Conservation (phyloP, 1,284 basidiomycete species). For the Marasmius fiardii region DNA sequence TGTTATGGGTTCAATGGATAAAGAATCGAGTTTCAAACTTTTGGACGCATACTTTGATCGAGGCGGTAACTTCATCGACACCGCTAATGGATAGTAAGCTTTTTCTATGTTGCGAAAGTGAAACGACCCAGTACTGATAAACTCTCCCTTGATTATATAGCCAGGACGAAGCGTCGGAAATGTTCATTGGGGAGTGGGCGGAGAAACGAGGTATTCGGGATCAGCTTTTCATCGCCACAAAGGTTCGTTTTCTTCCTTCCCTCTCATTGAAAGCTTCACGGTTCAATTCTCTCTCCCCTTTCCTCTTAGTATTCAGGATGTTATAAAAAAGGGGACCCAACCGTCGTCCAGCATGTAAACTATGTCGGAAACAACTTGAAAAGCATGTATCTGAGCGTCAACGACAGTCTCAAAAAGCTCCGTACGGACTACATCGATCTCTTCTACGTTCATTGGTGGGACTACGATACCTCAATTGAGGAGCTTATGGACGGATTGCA, state of each 20-base stretch:
- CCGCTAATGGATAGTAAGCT: conserved; percentile 42
- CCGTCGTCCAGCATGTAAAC: conserved; percentile 12
- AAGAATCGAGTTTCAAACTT: conserved; percentile 40
- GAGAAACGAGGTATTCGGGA: conserved; percentile 47
- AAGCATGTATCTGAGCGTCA: background rate
- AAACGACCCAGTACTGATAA: background rate
- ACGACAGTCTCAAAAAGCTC: background rate
- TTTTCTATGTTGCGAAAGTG: background rate
- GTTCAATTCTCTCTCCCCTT: background rate
- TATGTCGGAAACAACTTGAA: background rate
- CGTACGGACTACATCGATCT: background rate
- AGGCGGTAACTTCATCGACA: conserved; percentile 58
- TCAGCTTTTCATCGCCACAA: conserved; percentile 53
- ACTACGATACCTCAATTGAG: background rate
- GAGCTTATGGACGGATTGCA: background rate
- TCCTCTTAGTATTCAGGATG: conserved; percentile 27
- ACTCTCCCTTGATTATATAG: conserved; percentile 21
- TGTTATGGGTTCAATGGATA: conserved; percentile 36
- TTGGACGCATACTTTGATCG: conserved; percentile 45
- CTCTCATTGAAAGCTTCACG: background rate
- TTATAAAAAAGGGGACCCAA: conserved; percentile 21
- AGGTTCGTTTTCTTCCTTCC: conserved; percentile 32
- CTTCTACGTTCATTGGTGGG: background rate
- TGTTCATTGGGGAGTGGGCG: conserved; percentile 57
- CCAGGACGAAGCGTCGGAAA: conserved; percentile 48